These are phyloP conservation scores for Schizosaccharomyces octosporus DNA, from an alignment of 805 yeast genomes.

Conservation along the genomic window DNA sequence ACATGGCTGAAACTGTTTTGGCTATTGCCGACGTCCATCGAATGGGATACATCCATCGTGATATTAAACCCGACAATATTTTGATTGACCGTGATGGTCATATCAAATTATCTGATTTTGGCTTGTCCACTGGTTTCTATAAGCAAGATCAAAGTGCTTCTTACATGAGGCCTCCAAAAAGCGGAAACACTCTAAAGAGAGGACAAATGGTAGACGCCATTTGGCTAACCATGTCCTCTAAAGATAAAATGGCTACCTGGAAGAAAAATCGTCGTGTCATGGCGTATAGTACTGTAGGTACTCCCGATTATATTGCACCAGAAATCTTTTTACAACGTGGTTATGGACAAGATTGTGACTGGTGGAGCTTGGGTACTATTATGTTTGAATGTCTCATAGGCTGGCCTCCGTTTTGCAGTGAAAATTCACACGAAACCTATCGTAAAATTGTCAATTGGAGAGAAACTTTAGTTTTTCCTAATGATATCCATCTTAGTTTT, in stretches of 20 bases:
- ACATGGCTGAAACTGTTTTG: conserved; percentile 86
- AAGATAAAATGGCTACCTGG: conserved; percentile 93
- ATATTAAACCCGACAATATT: conserved; percentile 90
- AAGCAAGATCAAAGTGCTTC: conserved; percentile 74
- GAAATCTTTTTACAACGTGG: conserved; percentile 84
- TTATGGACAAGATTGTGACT: conserved; percentile 88
- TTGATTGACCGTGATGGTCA: conserved; percentile 59
- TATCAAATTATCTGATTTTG: conserved; percentile 49
- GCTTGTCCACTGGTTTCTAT: conserved; percentile 80
- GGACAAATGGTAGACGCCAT: conserved; percentile 72
- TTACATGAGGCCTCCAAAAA: conserved; percentile 30
- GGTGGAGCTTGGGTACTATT: conserved; percentile 94
- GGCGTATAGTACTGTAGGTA: conserved; percentile 93
- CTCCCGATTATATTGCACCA: conserved; percentile 91
- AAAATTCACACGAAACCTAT: conserved; percentile 82
- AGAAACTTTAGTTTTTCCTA: conserved; percentile 69
- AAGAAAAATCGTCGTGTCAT: conserved; percentile 68
- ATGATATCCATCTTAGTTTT: conserved; percentile 67
- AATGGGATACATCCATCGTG: conserved; percentile 83
- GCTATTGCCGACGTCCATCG: conserved; percentile 88
- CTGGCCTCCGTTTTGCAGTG: conserved; percentile 93
- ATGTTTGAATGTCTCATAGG: conserved; percentile 92
- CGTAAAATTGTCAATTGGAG: conserved; percentile 79
- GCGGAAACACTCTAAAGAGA: not conserved
- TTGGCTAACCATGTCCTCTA: conserved; percentile 79